Evolutionary conservation across 192 early-diverging fungal species (phyloP).

Genomic region (Coemansia sp.): DNA sequence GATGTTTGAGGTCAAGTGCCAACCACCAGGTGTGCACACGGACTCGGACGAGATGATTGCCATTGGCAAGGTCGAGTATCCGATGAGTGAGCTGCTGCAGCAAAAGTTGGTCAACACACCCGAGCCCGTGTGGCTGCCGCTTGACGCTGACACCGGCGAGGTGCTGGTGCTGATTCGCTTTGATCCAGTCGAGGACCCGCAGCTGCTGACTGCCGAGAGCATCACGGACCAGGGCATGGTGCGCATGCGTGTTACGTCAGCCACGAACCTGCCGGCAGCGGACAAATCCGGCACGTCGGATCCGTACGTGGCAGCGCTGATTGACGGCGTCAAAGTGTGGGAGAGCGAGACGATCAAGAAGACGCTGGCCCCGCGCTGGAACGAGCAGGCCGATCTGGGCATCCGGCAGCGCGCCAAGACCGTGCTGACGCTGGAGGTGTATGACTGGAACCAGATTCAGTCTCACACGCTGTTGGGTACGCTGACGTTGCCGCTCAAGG

Average conservation of each 20-base stretch:
- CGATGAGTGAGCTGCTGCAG: slow-evolving; percentile 46
- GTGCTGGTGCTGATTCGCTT: slow-evolving; percentile 52
- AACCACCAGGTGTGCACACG: slow-evolving; percentile 31
- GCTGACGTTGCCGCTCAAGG: slow-evolving; percentile 54
- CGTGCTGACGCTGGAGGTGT: slow-evolving; percentile 62
- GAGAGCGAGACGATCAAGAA: slow-evolving; percentile 73
- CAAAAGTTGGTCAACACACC: slow-evolving; percentile 47
- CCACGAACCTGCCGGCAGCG: slow-evolving; percentile 61
- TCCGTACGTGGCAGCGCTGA: slow-evolving; percentile 65
- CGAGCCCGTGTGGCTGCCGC: slow-evolving; percentile 51
- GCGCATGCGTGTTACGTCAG: slow-evolving; percentile 58
- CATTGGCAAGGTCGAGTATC: slow-evolving; percentile 48
- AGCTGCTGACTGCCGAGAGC: slow-evolving; percentile 47
- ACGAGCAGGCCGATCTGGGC: slow-evolving; percentile 63
- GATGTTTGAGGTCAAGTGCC: slow-evolving; percentile 39
- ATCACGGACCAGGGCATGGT: slow-evolving; percentile 65
- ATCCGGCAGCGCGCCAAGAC: slow-evolving; percentile 57
- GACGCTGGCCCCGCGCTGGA: slow-evolving; percentile 68
- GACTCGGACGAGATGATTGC: slow-evolving; percentile 48
- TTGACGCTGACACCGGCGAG: slow-evolving; percentile 53
- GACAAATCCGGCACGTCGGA: slow-evolving; percentile 73
- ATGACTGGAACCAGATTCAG: slow-evolving; percentile 78
- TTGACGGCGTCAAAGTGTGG: slow-evolving; percentile 66
- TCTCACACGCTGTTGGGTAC: slow-evolving; percentile 60
- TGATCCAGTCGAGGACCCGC: slow-evolving; percentile 46